Conservation (phyloP, 164 flowering plant genomes). For the Tinospora cordifolia region DNA sequence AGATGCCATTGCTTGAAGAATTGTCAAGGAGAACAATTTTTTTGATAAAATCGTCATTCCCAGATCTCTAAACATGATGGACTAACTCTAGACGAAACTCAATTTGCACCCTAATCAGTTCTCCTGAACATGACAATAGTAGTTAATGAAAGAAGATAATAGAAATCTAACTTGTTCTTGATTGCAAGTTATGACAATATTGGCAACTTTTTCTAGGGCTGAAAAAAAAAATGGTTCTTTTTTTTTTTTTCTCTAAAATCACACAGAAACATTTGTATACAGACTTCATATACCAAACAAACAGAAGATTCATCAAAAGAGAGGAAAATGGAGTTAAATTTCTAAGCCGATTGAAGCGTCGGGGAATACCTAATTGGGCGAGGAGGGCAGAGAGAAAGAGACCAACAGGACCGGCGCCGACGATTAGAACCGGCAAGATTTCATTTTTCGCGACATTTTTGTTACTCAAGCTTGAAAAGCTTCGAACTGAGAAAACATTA, state of each 20-base stretch:
- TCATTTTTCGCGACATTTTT: slow-evolving; percentile 21
- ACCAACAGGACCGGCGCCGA: slow-evolving; percentile 98
- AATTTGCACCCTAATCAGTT: neutral
- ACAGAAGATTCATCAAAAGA: neutral
- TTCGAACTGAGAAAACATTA: slow-evolving; percentile 21
- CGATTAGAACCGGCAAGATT: slow-evolving; percentile 71
- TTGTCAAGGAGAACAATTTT: neutral
- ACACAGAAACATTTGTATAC: too few relatives aligned
- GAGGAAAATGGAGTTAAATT: neutral
- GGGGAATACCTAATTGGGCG: slow-evolving; percentile 61
- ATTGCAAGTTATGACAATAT: neutral
- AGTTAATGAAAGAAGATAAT: too few relatives aligned
- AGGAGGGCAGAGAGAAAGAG: slow-evolving; percentile 79
- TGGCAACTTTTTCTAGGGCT: neutral
- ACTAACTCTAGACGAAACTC: neutral
- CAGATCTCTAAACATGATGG: neutral
- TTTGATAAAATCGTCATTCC: neutral
- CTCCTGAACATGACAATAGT: too few relatives aligned
- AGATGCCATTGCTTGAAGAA: neutral
- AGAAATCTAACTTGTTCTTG: neutral
- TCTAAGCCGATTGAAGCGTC: neutral
- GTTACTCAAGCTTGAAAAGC: slow-evolving; percentile 15
- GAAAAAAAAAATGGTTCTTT: neutral
- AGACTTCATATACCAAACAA: too few relatives aligned
- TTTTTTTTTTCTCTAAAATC: too few relatives aligned